These are phyloP conservation scores for Juglanconis oblonga DNA, from an alignment of 2,329 filamentous ascomycete genomes.

Conservation along the genomic window DNA sequence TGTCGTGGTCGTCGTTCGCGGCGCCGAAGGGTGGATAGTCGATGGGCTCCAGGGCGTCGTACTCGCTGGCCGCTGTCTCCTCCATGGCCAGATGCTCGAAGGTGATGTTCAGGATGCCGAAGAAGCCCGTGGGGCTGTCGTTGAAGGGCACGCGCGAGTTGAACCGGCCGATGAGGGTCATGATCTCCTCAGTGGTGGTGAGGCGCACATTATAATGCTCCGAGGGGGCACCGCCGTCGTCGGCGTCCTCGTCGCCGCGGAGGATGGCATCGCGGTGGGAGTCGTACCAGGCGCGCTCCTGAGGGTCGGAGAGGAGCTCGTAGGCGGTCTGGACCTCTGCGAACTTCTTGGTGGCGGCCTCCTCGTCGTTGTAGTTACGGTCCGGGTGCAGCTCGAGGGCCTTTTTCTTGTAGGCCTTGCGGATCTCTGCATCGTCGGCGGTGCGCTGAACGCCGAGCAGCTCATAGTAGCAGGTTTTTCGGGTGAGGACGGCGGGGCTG, in stretches of 20 bases:
- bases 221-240: conserved; percentile 24
- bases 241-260: conserved; percentile 55
- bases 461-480: conserved; percentile 82
- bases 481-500: conserved; percentile 23
- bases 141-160: conserved; percentile 74
- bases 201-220: conserved; percentile 61
- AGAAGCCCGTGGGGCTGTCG: conserved; percentile 81
- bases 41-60: conserved; percentile 56
- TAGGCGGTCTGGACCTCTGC: conserved; percentile 92
- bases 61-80: conserved; percentile 72
- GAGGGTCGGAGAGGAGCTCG: conserved; percentile 91
- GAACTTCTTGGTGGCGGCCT: conserved; percentile 79
- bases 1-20: conserved; percentile 72
- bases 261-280: conserved; percentile 86
- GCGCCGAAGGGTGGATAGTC: conserved; percentile 82
- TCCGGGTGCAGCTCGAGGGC: conserved; percentile 94
- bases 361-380: conserved; percentile 83
- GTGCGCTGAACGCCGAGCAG: conserved; percentile 70
- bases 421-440: conserved; percentile 87
- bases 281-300: conserved; percentile 97
- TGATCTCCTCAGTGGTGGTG: conserved; percentile 78
- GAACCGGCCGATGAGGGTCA: conserved; percentile 76
- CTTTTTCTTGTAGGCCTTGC: conserved; percentile 86
- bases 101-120: conserved; percentile 69
- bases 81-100: conserved; percentile 81